These are phyloP conservation scores for Penicillium sp. DNA, from an alignment of 2,329 filamentous ascomycete species.

Conservation along the genomic window DNA sequence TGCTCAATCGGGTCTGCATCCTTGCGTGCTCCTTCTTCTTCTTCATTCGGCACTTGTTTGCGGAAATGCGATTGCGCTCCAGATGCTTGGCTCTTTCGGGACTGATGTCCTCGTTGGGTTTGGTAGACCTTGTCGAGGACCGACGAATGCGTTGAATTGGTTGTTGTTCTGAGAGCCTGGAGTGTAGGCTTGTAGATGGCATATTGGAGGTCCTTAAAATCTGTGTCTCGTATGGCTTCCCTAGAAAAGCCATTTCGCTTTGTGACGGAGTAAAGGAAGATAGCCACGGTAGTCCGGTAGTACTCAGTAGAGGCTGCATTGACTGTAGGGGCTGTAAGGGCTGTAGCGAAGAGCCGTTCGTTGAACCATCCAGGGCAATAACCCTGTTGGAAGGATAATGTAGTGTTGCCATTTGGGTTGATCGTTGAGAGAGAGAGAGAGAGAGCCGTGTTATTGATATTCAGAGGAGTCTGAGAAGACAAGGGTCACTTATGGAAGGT, in stretches of 20 bases:
- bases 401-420: not conserved
- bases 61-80: slow-evolving; percentile 31
- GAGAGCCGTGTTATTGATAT: no score
- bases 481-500: not conserved
- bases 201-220: not conserved
- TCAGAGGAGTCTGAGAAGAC: not conserved
- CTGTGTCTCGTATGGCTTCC: not conserved
- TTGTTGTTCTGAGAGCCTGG: not conserved
- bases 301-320: not conserved
- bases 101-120: slow-evolving; percentile 5
- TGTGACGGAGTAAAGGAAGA: not conserved
- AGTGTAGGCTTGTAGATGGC: not conserved
- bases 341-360: not conserved
- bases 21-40: slow-evolving; percentile 28
- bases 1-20: slow-evolving; percentile 20
- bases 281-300: slow-evolving; percentile 5
- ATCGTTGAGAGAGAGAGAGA: not conserved
- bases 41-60: slow-evolving; percentile 29
- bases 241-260: not conserved
- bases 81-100: slow-evolving; percentile 25
- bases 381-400: not conserved
- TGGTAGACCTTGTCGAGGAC: not conserved
- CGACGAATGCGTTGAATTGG: not conserved
- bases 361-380: not conserved
- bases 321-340: not conserved